These are phyloP conservation scores for Polytrichum commune DNA, from an alignment of 225 moss, liverwort and hornwort genomes.

Conservation along the genomic window DNA sequence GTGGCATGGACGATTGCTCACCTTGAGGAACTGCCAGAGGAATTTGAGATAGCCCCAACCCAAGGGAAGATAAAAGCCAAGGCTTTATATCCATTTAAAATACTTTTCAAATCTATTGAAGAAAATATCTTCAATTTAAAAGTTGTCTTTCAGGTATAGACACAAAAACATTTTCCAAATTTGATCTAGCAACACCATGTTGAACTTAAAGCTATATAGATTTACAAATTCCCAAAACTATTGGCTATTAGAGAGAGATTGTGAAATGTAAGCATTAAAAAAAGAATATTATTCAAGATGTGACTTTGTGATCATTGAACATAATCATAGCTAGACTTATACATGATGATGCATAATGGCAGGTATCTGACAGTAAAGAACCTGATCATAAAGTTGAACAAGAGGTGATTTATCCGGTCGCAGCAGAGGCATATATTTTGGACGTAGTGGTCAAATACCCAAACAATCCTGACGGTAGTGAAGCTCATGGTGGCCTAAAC, in stretches of 20 bases:
- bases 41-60: slow-evolving; percentile 14
- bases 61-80: slow-evolving; percentile 52
- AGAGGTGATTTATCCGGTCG: slow-evolving; percentile 45
- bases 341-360: background rate
- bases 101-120: slow-evolving; percentile 45
- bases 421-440: slow-evolving; percentile 63
- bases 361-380: slow-evolving; percentile 55
- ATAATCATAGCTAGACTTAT: too few relatives aligned
- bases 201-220: too few relatives aligned
- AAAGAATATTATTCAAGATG: too few relatives aligned
- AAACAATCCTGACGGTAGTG: slow-evolving; percentile 4
- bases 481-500: slow-evolving; percentile 38
- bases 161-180: too few relatives aligned
- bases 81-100: slow-evolving; percentile 8
- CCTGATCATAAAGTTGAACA: slow-evolving; percentile 37
- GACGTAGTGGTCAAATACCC: slow-evolving; percentile 58
- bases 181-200: too few relatives aligned
- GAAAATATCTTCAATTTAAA: slow-evolving; percentile 50
- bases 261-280: too few relatives aligned
- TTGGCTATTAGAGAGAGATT: too few relatives aligned
- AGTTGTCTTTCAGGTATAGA: slow-evolving; percentile 50
- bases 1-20: slow-evolving; percentile 29
- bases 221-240: too few relatives aligned
- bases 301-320: too few relatives aligned
- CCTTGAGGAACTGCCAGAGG: slow-evolving; percentile 19